Evolutionary conservation across 1,139 yeast genomes (phyloP).

Genomic region (Diutina catenulata): DNA sequence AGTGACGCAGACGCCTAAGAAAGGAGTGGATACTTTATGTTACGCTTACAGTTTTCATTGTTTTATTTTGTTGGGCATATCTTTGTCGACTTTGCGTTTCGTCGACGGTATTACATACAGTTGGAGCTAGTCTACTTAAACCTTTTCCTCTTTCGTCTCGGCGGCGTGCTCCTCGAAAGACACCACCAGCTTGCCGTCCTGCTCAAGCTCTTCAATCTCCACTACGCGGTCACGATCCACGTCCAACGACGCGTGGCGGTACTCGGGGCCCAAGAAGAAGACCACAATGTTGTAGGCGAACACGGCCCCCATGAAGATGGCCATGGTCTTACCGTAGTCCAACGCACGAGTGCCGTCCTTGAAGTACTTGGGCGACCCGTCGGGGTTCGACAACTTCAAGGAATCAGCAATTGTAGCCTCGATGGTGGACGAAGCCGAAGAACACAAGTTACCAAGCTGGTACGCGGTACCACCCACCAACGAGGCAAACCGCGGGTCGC

Average conservation of each 20-base stretch:
- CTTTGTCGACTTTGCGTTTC: no score
- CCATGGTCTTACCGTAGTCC: slow-evolving; percentile 49
- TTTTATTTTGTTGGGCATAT: no score
- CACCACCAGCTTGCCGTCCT: no score
- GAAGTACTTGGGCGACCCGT: slow-evolving; percentile 7
- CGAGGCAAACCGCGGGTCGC: slow-evolving; percentile 67
- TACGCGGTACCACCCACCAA: slow-evolving; percentile 67
- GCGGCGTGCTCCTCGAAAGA: no score
- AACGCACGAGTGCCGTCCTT: slow-evolving; percentile 10
- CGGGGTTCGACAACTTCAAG: slow-evolving; percentile 32
- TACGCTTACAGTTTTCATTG: no score
- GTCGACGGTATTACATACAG: no score
- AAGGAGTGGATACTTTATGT: no score
- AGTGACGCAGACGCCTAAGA: no score
- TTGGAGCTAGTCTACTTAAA: no score
- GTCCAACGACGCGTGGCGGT: slow-evolving; percentile 26
- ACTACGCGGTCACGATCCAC: slow-evolving; percentile 11
- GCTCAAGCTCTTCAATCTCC: slow-evolving; percentile 6
- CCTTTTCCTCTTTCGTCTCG: no score
- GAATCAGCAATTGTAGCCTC: slow-evolving; percentile 63
- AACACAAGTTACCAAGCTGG: slow-evolving; percentile 75
- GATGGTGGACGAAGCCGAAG: slow-evolving; percentile 76
- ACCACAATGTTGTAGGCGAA: slow-evolving; percentile 49
- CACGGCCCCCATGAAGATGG: slow-evolving; percentile 73
- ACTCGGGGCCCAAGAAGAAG: slow-evolving; percentile 65